Base-by-base conservation (phyloP, 768 basidiomycete genomes). In the Mrakia blollopis region DNA sequence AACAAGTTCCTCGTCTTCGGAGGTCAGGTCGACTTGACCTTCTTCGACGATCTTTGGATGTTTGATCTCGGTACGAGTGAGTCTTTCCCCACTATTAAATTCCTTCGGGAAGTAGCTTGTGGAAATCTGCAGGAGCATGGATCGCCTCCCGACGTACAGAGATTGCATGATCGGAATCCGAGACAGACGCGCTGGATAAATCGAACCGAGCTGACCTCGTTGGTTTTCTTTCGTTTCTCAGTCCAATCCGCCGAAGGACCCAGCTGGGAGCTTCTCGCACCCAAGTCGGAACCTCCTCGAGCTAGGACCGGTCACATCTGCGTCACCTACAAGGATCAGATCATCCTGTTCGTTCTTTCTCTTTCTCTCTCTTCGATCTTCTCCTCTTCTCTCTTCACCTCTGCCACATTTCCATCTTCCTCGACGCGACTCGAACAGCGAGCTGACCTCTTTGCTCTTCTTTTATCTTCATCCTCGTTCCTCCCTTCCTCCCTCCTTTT, bases 1-100 rank as follows among this genome's bases (percentile, higher is more conserved):
- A 92, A 91, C 79, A 91, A 89, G 83, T 97, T 99, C 85, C 92
- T 92, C 83, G 88, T 98, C 41, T 98, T 97, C 81, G 97, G 96
- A 76, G 97, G 97, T 28, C 97, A 98, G 83, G 93, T 94, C 13
- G 93, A 96, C 79, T 93, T 94, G 41, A 88, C 91, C 13, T 98
- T 98, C 83, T 86, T 97, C 83, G 93, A 95, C 81, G 97, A 99
- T 83, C 84, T 99, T 35, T 97, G 94, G 93, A 88, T 89, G 18
- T 99, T 98, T 82, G 95, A 99, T 85, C 88, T 99, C 79, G 94
- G 93, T 82, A 92, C 94, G 75, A 85, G 97, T 96, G 85, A 85
- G 93, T 82, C 37, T 67, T 23, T 30, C 23, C 30, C 5, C 39
- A 6, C 39, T 5, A 41, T 41, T 41, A 11, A 41, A n/a, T n/a